Evolutionary conservation across 352 stramenopile species (phyloP), one percentile per base, ranked within the genome.

Genomic region (Phytophthora colocasiae): DNA sequence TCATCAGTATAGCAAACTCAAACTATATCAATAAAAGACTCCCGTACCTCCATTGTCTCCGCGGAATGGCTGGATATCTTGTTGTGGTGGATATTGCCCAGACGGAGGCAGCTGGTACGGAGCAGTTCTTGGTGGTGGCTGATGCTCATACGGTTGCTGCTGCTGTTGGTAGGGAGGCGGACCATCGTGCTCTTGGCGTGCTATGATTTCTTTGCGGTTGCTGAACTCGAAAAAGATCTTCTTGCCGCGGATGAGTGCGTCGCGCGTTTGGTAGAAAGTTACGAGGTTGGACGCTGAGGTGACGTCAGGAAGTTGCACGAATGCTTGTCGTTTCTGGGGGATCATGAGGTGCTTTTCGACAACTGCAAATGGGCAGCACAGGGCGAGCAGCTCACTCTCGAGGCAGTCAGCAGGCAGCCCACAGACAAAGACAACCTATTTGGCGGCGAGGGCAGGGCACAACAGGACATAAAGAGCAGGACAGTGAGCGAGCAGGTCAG

Each of bases 221-320:
- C 81, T 90, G 53, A 79, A 89, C 54, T 92, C 83, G 53, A 95
- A 93, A 26, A 83, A 85, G 52, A 95, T 80, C 72, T 91, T 91
- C 63, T 91, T 87, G 40, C 85, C 84, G 24, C 87, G 84, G 53
- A 95, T 85, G 45, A 90, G 71, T 3, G 84, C 87, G 54, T 95
- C 84, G 4, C 81, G 81, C 12, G 83, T 76, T 67, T 91, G 78
- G 58, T 95, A 95, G 60, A 95, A 95, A 17, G 73, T 69, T 58
- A 95, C 83, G 40, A 95, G 75, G 64, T 90, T 95, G 39, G 76
- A 73, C 9, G 87, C 84, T 5, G 87, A 77, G 6, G 73, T 51
- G 24, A 82, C 75, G 46, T 95, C 84, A 2, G 87, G 83, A 3
- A 95, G 75, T 59, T 95, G 84, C 39, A 95, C 83, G 66, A 95